Evolutionary conservation across 768 basidiomycete species (phyloP).

Genomic region (Agaricus bisporus): DNA sequence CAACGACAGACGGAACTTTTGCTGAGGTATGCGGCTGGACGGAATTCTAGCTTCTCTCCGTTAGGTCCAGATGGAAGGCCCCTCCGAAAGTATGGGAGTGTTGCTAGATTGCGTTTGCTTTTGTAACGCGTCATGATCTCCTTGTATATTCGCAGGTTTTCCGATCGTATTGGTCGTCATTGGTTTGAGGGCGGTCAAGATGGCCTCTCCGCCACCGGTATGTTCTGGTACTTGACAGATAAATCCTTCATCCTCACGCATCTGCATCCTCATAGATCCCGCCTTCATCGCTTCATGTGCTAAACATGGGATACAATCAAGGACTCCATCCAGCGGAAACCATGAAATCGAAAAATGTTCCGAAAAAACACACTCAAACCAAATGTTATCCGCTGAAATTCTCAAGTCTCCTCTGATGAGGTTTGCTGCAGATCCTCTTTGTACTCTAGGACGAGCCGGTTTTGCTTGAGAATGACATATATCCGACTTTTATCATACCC

Average conservation of each 20-base stretch:
- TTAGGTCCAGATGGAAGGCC: slow-evolving; percentile 53
- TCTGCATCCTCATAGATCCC: neutral
- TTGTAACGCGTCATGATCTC: slow-evolving; percentile 2
- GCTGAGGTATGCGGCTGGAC: slow-evolving; percentile 37
- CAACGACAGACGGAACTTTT: slow-evolving; percentile 47
- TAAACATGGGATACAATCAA: neutral
- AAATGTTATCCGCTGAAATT: neutral
- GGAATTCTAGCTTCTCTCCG: slow-evolving; percentile 47
- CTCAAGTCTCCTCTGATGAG: neutral
- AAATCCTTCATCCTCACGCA: too few species aligned
- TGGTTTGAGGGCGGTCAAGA: slow-evolving; percentile 59
- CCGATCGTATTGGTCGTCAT: slow-evolving; percentile 49
- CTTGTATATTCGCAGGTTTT: slow-evolving; percentile 29
- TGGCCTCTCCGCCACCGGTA: slow-evolving; percentile 52
- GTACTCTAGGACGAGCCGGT: neutral
- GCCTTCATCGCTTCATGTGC: neutral
- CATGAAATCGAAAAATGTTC: neutral
- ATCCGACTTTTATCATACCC: neutral
- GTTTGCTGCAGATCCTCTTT: neutral
- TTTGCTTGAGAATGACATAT: neutral
- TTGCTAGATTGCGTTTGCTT: neutral
- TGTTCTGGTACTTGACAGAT: neutral
- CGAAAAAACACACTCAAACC: neutral
- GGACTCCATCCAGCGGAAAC: neutral
- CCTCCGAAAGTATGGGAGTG: slow-evolving; percentile 45